Conservation (phyloP, 305 asterid species). For the Fraxinus angustifolia region DNA sequence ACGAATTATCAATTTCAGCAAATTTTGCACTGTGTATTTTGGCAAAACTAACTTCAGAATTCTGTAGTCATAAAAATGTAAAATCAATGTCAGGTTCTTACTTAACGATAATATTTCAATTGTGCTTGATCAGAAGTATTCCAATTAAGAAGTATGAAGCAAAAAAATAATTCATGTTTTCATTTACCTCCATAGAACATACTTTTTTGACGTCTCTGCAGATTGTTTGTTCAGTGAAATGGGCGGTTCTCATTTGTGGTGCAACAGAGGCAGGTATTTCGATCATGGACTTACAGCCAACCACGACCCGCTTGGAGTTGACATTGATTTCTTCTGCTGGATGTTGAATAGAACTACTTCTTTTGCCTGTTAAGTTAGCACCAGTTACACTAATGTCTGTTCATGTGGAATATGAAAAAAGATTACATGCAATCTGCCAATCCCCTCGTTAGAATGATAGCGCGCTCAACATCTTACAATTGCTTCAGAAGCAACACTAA, state of each 20-base stretch:
- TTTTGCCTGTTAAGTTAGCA: slow-evolving; percentile 19
- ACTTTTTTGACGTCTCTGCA: slow-evolving; percentile 34
- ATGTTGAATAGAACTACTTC: slow-evolving; percentile 21
- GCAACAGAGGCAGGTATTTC: slow-evolving; percentile 23
- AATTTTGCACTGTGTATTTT: slow-evolving; percentile 28
- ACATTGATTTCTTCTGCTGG: slow-evolving; percentile 27
- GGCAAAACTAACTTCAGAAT: slow-evolving; percentile 27
- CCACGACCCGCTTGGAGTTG: slow-evolving; percentile 26
- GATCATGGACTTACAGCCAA: slow-evolving; percentile 20
- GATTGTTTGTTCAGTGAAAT: slow-evolving; percentile 26
- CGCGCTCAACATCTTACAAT: background rate
- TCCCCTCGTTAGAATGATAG: slow-evolving; percentile 11
- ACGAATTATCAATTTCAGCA: slow-evolving; percentile 32
- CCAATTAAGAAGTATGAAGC: slow-evolving; percentile 9
- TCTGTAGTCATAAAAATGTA: slow-evolving; percentile 28
- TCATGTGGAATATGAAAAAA: slow-evolving; percentile 14
- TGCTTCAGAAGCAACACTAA: slow-evolving; percentile 8
- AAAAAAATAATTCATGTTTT: slow-evolving; percentile 10
- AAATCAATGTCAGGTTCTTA: slow-evolving; percentile 15
- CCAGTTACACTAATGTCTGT: slow-evolving; percentile 32
- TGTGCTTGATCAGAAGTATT: slow-evolving; percentile 19
- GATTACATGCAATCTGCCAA: slow-evolving; percentile 5
- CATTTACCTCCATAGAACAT: slow-evolving; percentile 33
- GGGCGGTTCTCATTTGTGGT: slow-evolving; percentile 28
- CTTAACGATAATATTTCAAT: slow-evolving; percentile 7